These are phyloP conservation scores for Bjerkandera adusta DNA, from an alignment of 1,284 basidiomycete species.

Conservation along the genomic window DNA sequence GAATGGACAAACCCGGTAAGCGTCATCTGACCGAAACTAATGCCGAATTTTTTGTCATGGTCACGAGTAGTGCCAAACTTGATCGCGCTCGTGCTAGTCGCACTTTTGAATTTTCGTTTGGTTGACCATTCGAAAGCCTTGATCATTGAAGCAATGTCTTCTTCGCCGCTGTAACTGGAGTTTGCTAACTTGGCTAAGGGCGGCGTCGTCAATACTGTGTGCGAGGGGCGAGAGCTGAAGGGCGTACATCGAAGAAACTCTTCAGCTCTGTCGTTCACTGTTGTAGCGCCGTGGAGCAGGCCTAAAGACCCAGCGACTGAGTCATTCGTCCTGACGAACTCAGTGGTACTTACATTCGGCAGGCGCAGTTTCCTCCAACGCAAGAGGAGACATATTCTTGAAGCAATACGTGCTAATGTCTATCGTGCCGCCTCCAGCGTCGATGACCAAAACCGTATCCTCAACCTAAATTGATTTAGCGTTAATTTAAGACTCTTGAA, in stretches of 20 bases:
- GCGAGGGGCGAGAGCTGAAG: background rate
- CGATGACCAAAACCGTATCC: slow-evolving; percentile 51
- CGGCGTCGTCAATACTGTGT: background rate
- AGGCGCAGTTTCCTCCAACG: slow-evolving; percentile 39
- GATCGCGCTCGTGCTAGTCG: slow-evolving; percentile 34
- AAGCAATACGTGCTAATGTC: slow-evolving; percentile 50
- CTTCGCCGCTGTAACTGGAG: slow-evolving; percentile 33
- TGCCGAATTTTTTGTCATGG: slow-evolving; percentile 33
- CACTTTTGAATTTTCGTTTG: slow-evolving; percentile 38
- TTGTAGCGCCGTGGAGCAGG: slow-evolving; percentile 24
- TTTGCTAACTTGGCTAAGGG: slow-evolving; percentile 31
- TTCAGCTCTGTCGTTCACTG: slow-evolving; percentile 28
- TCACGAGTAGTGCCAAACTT: slow-evolving; percentile 38
- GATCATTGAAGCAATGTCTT: slow-evolving; percentile 36
- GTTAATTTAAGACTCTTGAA: too few species aligned
- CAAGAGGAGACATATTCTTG: slow-evolving; percentile 19
- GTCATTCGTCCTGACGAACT: background rate
- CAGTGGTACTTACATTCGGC: slow-evolving; percentile 38
- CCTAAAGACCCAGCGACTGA: slow-evolving; percentile 16
- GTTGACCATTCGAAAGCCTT: slow-evolving; percentile 38
- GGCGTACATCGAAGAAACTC: slow-evolving; percentile 29
- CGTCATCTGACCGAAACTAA: slow-evolving; percentile 38
- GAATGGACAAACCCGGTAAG: slow-evolving; percentile 32
- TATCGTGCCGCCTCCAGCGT: slow-evolving; percentile 56
- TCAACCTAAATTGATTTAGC: slow-evolving; percentile 19